phyloP scores from a whole-genome alignment of 75 land plant species.

The Pinus tabuliformis region DNA sequence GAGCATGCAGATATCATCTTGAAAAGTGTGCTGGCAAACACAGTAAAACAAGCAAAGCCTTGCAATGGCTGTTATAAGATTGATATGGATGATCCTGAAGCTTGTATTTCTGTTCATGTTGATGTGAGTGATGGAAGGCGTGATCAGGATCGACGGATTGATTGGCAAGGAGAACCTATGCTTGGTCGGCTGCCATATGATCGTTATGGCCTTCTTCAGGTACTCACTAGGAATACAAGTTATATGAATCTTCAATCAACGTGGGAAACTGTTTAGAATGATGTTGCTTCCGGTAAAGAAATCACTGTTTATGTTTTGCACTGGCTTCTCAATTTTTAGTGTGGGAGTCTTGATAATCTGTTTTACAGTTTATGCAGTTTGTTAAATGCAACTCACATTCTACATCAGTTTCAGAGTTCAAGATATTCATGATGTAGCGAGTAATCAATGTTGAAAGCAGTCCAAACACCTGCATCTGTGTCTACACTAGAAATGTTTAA shows the following conservation, averaged over 20 bases:
- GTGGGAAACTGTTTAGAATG: no score
- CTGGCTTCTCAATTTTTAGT: not conserved
- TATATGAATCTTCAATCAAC: not conserved
- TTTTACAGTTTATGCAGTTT: not conserved
- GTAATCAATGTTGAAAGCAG: not conserved
- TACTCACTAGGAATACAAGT: not conserved
- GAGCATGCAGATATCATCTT: conserved; percentile 5
- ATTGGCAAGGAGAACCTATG: conserved; percentile 47
- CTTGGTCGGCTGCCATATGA: conserved; percentile 40
- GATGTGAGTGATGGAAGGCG: conserved; percentile 5
- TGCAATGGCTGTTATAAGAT: conserved; percentile 26
- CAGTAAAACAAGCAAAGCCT: conserved; percentile 12
- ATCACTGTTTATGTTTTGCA: not conserved
- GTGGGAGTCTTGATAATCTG: not conserved
- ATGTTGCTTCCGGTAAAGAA: not conserved
- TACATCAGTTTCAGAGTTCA: not conserved
- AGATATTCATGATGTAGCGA: not conserved
- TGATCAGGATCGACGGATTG: conserved; percentile 27
- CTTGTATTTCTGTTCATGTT: conserved; percentile 20
- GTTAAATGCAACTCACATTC: not conserved
- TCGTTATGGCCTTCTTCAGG: conserved; percentile 34
- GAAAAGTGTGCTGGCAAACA: conserved; percentile 9
- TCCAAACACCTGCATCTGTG: no score
- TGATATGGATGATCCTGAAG: conserved; percentile 29
- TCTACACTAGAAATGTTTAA: no score